A percentile compares a stretch with the other conserved stretches of the same genome.
These are phyloP conservation scores for Neophaeococcomyces mojaviensis DNA, from an alignment of 2,329 filamentous ascomycete species.

Conservation along the genomic window DNA sequence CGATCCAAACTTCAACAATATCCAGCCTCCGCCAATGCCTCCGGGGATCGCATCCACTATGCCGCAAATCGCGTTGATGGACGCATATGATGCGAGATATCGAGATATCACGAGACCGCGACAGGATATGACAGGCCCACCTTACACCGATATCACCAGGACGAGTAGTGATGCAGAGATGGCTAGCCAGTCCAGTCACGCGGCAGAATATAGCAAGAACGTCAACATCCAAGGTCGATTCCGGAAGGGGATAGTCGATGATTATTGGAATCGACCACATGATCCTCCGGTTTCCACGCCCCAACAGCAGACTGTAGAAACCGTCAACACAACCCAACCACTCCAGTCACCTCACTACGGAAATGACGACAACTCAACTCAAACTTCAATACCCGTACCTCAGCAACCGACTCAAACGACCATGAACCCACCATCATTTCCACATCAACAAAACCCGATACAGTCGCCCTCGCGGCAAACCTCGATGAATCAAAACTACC, in stretches of 20 bases:
- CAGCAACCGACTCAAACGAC: conserved; percentile 43
- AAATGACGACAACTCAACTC: conserved; percentile 24
- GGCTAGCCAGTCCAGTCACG: conserved; percentile 75
- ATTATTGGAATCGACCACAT: conserved; percentile 74
- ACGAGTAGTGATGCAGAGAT: conserved; percentile 70
- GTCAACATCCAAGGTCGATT: conserved; percentile 73
- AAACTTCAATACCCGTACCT: conserved; percentile 33
- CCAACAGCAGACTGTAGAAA: conserved; percentile 28
- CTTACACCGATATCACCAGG: conserved; percentile 81
- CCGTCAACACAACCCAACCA: conserved; percentile 22
- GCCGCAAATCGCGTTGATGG: conserved; percentile 75
- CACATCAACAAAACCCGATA: conserved; percentile 64
- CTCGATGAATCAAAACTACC: conserved; percentile 51
- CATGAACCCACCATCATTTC: conserved; percentile 60
- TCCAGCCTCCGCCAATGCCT: conserved; percentile 63
- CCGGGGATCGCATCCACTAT: conserved; percentile 63
- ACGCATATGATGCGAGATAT: conserved; percentile 78
- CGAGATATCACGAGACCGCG: conserved; percentile 74
- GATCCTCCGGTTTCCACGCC: conserved; percentile 58
- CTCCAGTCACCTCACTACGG: conserved; percentile 19
- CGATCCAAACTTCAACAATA: conserved; percentile 55
- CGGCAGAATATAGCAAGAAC: conserved; percentile 82
- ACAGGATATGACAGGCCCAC: conserved; percentile 78
- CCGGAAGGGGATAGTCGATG: conserved; percentile 71
- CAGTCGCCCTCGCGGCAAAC: conserved; percentile 63